Conservation (phyloP, 768 basidiomycete species). For the Termitomyces sp. region DNA sequence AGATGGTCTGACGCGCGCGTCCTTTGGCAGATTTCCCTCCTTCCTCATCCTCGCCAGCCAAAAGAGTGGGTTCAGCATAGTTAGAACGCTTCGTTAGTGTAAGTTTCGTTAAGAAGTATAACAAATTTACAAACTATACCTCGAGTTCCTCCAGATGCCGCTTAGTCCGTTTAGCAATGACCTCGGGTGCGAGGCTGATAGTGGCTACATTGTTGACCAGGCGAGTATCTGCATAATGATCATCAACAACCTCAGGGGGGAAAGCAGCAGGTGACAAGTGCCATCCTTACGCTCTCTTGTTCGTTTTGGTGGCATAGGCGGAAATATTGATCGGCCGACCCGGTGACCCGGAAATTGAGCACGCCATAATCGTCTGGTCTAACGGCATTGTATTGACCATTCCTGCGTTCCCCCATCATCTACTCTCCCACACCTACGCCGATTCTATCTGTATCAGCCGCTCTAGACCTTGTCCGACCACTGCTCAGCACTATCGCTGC, state of each 20-base stretch:
- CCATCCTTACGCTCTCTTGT: conserved; percentile 39
- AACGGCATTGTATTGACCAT: neutral
- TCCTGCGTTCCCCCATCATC: conserved; percentile 3
- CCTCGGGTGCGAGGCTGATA: conserved; percentile 49
- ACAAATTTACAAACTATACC: conserved; percentile 29
- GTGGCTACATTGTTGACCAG: conserved; percentile 39
- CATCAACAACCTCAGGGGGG: neutral
- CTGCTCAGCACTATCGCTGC: neutral
- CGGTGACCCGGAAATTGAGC: conserved; percentile 11
- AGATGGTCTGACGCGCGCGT: conserved; percentile 72
- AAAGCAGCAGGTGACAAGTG: conserved; percentile 2
- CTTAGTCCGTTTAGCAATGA: conserved; percentile 71
- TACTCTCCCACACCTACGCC: neutral
- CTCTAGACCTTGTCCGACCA: conserved; percentile 3
- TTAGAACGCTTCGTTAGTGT: conserved; percentile 60
- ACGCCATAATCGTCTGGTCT: conserved; percentile 18
- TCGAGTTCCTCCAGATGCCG: conserved; percentile 83
- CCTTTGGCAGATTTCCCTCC: conserved; percentile 51
- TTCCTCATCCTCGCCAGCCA: conserved; percentile 42
- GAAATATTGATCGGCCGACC: conserved; percentile 14
- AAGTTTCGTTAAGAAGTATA: conserved; percentile 4
- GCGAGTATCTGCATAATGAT: conserved; percentile 34
- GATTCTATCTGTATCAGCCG: neutral
- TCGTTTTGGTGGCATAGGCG: conserved; percentile 39
- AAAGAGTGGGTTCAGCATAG: conserved; percentile 55